Percentiles rank a stretch among this genome's conserved stretches.
phyloP scores from a whole-genome alignment of 2,329 filamentous ascomycete species.

The Hypoxylon sp. region DNA sequence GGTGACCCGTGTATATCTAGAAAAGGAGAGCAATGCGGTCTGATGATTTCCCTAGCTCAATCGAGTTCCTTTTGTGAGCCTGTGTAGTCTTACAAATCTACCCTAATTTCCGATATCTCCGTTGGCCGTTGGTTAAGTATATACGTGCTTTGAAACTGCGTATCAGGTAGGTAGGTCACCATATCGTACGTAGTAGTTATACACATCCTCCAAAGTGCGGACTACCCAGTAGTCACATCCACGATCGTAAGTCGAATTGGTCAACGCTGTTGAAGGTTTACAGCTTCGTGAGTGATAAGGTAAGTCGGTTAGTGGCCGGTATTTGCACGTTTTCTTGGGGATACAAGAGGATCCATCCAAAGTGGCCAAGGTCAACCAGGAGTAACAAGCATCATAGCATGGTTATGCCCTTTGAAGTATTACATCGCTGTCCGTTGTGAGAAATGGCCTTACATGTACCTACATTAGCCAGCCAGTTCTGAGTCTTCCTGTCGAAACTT shows the following conservation, averaged over 20 bases:
- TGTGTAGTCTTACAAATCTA: constrained; percentile 68
- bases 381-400: not conserved
- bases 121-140: constrained; percentile 2
- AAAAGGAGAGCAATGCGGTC: constrained; percentile 61
- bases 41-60: constrained; percentile 66
- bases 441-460: too few species aligned
- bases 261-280: not conserved
- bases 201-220: not conserved
- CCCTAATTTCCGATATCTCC: constrained; percentile 45
- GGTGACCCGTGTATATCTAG: constrained; percentile 70
- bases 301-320: not conserved
- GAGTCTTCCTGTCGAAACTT: too few species aligned
- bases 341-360: not conserved
- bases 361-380: not conserved
- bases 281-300: too few species aligned
- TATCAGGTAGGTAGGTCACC: not conserved
- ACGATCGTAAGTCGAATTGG: not conserved
- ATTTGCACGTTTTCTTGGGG: not conserved
- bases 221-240: too few species aligned
- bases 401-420: not conserved
- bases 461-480: too few species aligned
- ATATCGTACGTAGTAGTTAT: not conserved
- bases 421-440: too few species aligned
- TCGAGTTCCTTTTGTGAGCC: constrained; percentile 70
- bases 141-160: not conserved